phyloP scores from a whole-genome alignment of 768 basidiomycete genomes.

The Leccinum arenicola region DNA sequence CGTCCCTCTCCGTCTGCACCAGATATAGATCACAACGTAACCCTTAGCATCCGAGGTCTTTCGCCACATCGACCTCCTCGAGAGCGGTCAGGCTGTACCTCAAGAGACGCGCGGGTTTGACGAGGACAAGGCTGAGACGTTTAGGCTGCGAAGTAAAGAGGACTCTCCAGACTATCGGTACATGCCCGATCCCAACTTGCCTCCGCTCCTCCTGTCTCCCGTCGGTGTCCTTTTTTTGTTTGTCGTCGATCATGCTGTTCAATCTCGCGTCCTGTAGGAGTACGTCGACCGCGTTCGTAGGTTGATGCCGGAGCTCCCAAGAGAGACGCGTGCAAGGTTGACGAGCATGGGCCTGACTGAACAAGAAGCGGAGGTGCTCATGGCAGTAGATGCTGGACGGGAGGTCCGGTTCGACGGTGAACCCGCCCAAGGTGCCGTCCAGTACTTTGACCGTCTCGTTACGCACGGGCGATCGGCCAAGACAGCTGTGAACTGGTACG shows the following conservation, averaged over 20 bases:
- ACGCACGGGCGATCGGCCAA: constrained; percentile 57
- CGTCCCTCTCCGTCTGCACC: constrained; percentile 19
- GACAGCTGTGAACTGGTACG: constrained; percentile 81
- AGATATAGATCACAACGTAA: background rate
- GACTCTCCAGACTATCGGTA: constrained; percentile 95
- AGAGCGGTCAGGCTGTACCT: constrained; percentile 40
- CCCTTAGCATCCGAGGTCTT: constrained; percentile 78
- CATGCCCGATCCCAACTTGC: constrained; percentile 96
- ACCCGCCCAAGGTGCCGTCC: constrained; percentile 51
- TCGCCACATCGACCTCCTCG: constrained; percentile 67
- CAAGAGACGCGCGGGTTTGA: constrained; percentile 95
- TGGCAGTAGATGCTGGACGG: constrained; percentile 64
- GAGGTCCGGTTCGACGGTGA: constrained; percentile 65
- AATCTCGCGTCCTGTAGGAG: constrained; percentile 39
- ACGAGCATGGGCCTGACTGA: constrained; percentile 50
- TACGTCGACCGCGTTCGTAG: constrained; percentile 53
- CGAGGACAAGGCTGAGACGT: constrained; percentile 78
- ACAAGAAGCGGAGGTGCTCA: constrained; percentile 72
- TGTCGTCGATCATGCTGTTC: background rate
- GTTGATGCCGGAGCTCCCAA: constrained; percentile 76
- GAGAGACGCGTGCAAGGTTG: constrained; percentile 57
- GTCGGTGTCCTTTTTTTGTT: constrained; percentile 28
- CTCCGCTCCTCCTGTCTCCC: constrained; percentile 59
- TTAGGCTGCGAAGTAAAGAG: constrained; percentile 82
- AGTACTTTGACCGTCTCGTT: constrained; percentile 75